Percentiles rank a stretch among this genome's conserved stretches.
Evolutionary conservation across 495 filamentous ascomycete genomes (phyloP).

Genomic region (Staphylotrichum tortipilum): DNA sequence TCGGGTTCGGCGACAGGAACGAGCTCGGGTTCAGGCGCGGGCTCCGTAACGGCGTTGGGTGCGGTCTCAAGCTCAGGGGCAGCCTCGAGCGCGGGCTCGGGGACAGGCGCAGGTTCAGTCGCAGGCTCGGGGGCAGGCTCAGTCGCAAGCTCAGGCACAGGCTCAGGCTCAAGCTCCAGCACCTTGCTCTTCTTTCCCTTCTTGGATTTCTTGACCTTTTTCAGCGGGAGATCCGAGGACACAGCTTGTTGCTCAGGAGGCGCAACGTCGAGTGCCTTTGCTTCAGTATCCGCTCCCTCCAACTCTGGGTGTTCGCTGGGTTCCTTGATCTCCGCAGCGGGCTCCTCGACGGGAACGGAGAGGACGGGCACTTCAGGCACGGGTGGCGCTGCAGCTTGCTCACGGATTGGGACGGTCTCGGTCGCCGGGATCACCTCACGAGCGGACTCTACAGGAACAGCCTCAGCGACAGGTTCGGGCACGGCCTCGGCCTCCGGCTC

Average conservation of each 20-base stretch:
- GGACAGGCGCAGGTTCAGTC: not conserved
- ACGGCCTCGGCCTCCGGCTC: not conserved
- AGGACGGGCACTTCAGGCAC: not conserved
- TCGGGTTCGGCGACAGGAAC: no score
- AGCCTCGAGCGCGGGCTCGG: not conserved
- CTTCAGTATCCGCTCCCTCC: not conserved
- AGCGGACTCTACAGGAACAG: not conserved
- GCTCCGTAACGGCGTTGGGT: not conserved
- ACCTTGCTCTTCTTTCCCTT: constrained; percentile 19
- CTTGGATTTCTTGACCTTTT: constrained; percentile 28
- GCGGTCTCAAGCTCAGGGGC: not conserved
- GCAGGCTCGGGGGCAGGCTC: not conserved
- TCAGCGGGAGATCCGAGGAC: constrained; percentile 5
- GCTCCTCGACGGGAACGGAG: not conserved
- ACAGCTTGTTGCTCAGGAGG: not conserved
- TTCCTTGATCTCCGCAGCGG: not conserved
- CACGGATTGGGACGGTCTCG: not conserved
- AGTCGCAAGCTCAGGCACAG: not conserved
- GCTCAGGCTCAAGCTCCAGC: not conserved
- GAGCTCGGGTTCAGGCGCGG: not conserved
- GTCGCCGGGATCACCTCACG: not conserved
- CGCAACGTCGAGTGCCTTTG: not conserved
- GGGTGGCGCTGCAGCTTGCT: not conserved
- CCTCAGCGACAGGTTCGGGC: not conserved
- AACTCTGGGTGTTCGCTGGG: not conserved